phyloP scores from a whole-genome alignment of 192 early-diverging fungal species.

The Mortierella hygrophila region DNA sequence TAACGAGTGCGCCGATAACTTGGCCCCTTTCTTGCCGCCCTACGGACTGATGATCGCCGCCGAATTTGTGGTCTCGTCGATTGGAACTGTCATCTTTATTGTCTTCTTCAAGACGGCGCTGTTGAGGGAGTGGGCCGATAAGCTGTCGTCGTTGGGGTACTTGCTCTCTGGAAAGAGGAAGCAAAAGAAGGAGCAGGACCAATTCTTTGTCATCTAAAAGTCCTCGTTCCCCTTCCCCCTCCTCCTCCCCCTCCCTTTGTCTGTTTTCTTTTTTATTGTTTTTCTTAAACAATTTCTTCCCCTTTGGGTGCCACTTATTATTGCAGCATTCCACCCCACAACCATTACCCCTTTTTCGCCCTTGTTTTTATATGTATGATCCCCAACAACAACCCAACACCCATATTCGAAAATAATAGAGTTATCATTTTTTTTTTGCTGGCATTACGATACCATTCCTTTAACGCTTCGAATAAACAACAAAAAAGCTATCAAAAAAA shows the following conservation, averaged over 20 bases:
- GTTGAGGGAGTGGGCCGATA: constrained; percentile 61
- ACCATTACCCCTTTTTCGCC: neutral
- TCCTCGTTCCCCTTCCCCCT: neutral
- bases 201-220: constrained; percentile 64
- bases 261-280: neutral
- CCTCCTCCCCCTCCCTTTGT: neutral
- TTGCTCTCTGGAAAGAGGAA: constrained; percentile 38
- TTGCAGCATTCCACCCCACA: neutral
- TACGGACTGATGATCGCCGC: constrained; percentile 63
- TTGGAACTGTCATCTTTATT: constrained; percentile 60
- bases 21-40: constrained; percentile 58
- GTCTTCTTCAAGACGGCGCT: constrained; percentile 62
- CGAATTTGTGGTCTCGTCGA: constrained; percentile 58
- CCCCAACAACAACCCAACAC: neutral
- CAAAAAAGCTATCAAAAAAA: constrained; percentile 2
- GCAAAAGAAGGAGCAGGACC: constrained; percentile 59
- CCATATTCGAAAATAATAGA: neutral
- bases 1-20: constrained; percentile 49
- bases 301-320: neutral
- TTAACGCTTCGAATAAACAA: neutral
- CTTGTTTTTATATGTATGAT: neutral
- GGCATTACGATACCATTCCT: neutral
- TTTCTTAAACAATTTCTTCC: neutral
- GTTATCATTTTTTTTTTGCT: neutral
- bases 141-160: constrained; percentile 55